A percentile compares a stretch with the other conserved stretches of the same genome.
phyloP scores from a whole-genome alignment of 2,329 filamentous ascomycete species.

The Fonsecaea nubica region DNA sequence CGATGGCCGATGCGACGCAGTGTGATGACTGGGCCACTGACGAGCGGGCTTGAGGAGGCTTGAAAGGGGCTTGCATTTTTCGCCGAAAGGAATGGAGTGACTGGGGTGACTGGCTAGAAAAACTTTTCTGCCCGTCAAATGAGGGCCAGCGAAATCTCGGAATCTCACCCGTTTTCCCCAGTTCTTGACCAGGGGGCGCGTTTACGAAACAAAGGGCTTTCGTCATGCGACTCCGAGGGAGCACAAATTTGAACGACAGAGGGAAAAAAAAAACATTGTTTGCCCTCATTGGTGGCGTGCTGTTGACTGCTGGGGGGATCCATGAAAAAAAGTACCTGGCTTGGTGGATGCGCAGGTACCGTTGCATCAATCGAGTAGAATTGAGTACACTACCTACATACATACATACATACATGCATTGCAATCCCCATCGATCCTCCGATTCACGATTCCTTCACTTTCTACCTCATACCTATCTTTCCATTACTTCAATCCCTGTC shows the following conservation, averaged over 20 bases:
- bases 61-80: neutral
- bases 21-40: neutral
- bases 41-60: neutral
- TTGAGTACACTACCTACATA: too few relatives aligned
- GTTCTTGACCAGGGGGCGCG: neutral
- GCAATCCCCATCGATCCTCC: neutral
- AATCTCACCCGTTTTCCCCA: slow-evolving; percentile 3
- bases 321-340: neutral
- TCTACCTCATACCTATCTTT: neutral
- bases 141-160: neutral
- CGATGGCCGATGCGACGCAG: neutral
- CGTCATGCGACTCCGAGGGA: neutral
- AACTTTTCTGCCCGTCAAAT: neutral
- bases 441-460: slow-evolving; percentile 3
- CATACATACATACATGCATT: neutral
- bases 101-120: neutral
- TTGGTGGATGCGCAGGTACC: neutral
- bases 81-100: neutral
- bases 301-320: neutral
- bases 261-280: neutral
- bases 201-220: slow-evolving; percentile 7
- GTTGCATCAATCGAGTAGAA: neutral
- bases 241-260: neutral
- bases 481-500: slow-evolving; percentile 10
- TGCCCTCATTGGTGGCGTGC: neutral